Evolutionary conservation across 2,329 filamentous ascomycete species (phyloP).

Genomic region (Hypoxylon sp.): DNA sequence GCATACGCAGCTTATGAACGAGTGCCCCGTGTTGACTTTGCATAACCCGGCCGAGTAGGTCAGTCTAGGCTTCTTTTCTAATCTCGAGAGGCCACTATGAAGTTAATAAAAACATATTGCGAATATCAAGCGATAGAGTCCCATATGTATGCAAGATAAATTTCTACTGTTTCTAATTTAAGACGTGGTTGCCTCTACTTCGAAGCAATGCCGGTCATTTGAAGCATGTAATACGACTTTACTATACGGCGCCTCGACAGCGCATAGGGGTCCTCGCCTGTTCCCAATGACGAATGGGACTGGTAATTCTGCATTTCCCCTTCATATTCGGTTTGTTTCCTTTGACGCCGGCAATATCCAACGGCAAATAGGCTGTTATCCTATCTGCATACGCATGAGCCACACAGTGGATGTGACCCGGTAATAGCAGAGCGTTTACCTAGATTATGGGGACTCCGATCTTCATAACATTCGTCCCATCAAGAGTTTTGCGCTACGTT

Average conservation of each 20-base stretch:
- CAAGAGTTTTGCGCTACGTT: constrained; percentile 28
- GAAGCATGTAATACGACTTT: constrained; percentile 37
- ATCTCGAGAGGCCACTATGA: constrained; percentile 10
- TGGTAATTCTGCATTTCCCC: constrained; percentile 15
- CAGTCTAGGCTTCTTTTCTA: constrained; percentile 24
- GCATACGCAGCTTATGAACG: constrained; percentile 38
- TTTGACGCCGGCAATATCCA: constrained; percentile 40
- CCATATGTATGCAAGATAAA: constrained; percentile 18
- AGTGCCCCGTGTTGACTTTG: constrained; percentile 22
- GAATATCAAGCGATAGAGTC: constrained; percentile 18
- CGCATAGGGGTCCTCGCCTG: constrained; percentile 23
- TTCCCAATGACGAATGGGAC: constrained; percentile 11
- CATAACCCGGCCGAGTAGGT: constrained; percentile 26
- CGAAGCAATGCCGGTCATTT: constrained; percentile 38
- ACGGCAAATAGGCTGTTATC: constrained; percentile 45
- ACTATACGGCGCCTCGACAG: constrained; percentile 31
- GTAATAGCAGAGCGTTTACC: constrained; percentile 18
- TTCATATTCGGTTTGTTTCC: constrained; percentile 28
- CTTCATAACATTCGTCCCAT: constrained; percentile 16
- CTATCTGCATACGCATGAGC: constrained; percentile 38
- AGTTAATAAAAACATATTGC: constrained; percentile 18
- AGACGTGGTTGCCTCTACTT: constrained; percentile 33
- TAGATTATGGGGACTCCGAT: constrained; percentile 10
- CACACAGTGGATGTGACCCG: constrained; percentile 36
- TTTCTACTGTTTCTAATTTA: constrained; percentile 31